These are phyloP conservation scores for Phaeolepiota aurea DNA, from an alignment of 768 basidiomycete genomes.

Conservation along the genomic window DNA sequence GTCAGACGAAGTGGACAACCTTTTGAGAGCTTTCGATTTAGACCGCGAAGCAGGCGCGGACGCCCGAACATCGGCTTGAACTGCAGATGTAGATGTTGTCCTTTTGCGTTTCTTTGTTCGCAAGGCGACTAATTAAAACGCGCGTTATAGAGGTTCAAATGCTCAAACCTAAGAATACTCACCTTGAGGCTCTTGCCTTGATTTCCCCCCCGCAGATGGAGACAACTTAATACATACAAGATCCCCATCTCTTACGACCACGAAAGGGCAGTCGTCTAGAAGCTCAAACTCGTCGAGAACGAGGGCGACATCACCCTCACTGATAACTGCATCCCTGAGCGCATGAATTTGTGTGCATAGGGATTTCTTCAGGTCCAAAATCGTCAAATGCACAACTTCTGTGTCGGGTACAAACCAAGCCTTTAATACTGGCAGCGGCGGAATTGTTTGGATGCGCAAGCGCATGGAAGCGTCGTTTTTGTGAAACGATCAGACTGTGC, in stretches of 20 bases:
- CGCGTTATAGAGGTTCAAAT: not conserved
- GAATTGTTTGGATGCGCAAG: constrained; percentile 36
- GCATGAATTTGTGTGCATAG: constrained; percentile 25
- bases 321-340: constrained; percentile 16
- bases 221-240: constrained; percentile 25
- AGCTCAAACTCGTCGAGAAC: constrained; percentile 41
- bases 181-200: not conserved
- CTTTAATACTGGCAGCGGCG: constrained; percentile 39
- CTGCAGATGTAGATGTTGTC: constrained; percentile 1
- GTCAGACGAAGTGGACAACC: not conserved
- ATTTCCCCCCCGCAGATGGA: constrained; percentile 3
- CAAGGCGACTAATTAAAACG: not conserved
- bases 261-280: constrained; percentile 27
- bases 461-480: constrained; percentile 44
- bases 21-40: not conserved
- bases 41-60: too few relatives aligned
- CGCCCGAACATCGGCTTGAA: not conserved
- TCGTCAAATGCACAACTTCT: constrained; percentile 11
- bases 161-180: not conserved
- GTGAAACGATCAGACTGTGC: too few relatives aligned
- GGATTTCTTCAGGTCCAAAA: constrained; percentile 28
- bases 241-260: constrained; percentile 41
- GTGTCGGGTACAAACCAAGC: constrained; percentile 42
- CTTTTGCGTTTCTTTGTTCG: constrained; percentile 18
- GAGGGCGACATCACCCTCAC: constrained; percentile 17